phyloP scores from a whole-genome alignment of 2,329 filamentous ascomycete genomes.

The Exophiala mesophila region DNA sequence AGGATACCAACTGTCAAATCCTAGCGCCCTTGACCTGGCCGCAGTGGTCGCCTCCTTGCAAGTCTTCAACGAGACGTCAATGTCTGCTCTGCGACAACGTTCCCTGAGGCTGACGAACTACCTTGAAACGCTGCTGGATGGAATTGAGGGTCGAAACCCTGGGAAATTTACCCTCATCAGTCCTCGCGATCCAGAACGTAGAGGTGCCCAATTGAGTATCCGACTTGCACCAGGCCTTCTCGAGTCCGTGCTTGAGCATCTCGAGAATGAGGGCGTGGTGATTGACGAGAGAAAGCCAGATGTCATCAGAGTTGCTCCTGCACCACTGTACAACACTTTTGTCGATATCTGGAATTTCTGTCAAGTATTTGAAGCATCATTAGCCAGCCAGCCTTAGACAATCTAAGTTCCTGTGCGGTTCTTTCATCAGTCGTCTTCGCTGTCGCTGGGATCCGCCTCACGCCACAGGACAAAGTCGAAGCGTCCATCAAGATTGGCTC shows the following conservation, averaged over 20 bases:
- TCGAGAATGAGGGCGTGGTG: conserved; percentile 67
- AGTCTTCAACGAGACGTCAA: conserved; percentile 67
- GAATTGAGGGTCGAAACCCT: conserved; percentile 9
- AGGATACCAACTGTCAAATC: conserved; percentile 83
- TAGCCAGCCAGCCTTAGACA: conserved; percentile 1
- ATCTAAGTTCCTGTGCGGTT: background rate
- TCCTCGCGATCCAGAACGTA: conserved; percentile 59
- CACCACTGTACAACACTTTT: conserved; percentile 78
- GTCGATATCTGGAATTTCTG: conserved; percentile 63
- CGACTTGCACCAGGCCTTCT: conserved; percentile 63
- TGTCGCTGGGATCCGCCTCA: conserved; percentile 23
- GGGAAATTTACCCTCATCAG: conserved; percentile 62
- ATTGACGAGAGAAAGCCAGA: conserved; percentile 81
- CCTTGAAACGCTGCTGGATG: conserved; percentile 61
- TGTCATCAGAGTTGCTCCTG: conserved; percentile 77
- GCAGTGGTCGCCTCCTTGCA: conserved; percentile 68
- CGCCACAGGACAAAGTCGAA: conserved; percentile 27
- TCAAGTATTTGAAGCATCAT: conserved; percentile 16
- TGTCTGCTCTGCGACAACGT: conserved; percentile 64
- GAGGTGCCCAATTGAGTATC: conserved; percentile 76
- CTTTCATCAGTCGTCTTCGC: conserved; percentile 23
- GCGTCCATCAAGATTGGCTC: conserved; percentile 21
- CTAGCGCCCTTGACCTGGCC: conserved; percentile 70
- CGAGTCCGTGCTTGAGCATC: conserved; percentile 58
- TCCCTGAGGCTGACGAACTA: conserved; percentile 71